A percentile compares a stretch with the other conserved stretches of the same genome.
These are phyloP conservation scores for Diaporthe batatas DNA, from an alignment of 2,329 filamentous ascomycete genomes.

Conservation along the genomic window DNA sequence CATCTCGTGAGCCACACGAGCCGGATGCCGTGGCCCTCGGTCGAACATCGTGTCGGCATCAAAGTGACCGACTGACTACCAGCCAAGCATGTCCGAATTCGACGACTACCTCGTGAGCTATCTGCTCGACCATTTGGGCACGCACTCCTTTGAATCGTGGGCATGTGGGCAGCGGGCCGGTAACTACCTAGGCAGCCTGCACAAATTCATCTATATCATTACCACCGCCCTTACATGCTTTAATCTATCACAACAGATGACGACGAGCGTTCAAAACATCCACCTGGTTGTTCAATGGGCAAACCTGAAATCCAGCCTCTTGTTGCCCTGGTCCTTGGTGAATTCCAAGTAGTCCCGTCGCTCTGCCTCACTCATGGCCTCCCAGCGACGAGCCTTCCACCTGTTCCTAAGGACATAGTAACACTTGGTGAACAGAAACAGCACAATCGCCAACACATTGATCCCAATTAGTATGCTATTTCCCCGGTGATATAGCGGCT, in stretches of 20 bases:
- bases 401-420: conserved; percentile 67
- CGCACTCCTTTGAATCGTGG: background rate
- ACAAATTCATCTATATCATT: background rate
- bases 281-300: conserved; percentile 49
- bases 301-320: conserved; percentile 59
- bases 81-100: background rate
- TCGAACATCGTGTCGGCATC: too few species aligned
- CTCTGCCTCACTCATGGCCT: conserved; percentile 61
- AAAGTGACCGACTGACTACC: background rate
- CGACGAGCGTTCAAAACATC: too few species aligned
- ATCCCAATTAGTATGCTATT: conserved; percentile 67
- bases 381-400: conserved; percentile 61
- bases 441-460: conserved; percentile 60
- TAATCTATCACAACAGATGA: too few species aligned
- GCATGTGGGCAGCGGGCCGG: background rate
- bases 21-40: background rate
- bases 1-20: conserved; percentile 6
- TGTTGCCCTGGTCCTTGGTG: conserved; percentile 59
- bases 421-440: conserved; percentile 64
- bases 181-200: background rate
- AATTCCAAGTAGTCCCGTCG: conserved; percentile 61
- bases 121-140: background rate
- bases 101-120: background rate
- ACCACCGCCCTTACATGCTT: background rate
- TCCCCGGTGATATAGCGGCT: conserved; percentile 66